phyloP scores from a whole-genome alignment of 805 yeast species.

The Yamadazyma philogaea region DNA sequence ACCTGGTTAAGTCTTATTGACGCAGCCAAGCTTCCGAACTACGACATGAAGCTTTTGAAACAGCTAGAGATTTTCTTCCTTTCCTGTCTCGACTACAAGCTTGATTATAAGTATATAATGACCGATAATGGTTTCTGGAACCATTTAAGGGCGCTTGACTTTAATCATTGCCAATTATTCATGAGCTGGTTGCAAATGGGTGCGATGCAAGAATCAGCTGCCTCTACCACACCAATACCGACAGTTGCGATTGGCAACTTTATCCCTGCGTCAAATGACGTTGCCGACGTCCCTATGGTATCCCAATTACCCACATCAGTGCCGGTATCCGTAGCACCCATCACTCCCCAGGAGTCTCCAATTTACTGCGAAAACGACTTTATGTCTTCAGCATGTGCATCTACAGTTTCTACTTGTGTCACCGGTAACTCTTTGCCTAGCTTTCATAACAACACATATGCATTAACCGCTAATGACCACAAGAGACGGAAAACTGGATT shows the following conservation, averaged over 20 bases:
- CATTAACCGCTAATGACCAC: not conserved
- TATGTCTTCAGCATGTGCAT: not conserved
- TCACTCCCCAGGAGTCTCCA: conserved; percentile 12
- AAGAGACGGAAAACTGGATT: conserved; percentile 5
- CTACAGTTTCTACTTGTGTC: not conserved
- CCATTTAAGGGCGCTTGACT: conserved; percentile 7
- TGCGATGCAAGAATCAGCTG: not conserved
- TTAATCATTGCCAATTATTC: conserved; percentile 3
- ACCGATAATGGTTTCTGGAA: conserved; percentile 25
- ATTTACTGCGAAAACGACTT: not conserved
- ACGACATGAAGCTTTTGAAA: conserved; percentile 25
- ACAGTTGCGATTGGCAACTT: not conserved
- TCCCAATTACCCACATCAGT: not conserved
- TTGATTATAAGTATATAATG: conserved; percentile 22
- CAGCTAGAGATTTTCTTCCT: conserved; percentile 28
- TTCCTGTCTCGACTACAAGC: conserved; percentile 23
- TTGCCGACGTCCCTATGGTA: not conserved
- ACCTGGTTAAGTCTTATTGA: conserved; percentile 42
- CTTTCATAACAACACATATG: not conserved
- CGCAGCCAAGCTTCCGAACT: conserved; percentile 15
- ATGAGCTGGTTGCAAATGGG: conserved; percentile 3
- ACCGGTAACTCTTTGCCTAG: not conserved
- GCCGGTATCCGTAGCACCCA: conserved; percentile 5
- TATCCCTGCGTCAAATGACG: not conserved
- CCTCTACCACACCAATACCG: not conserved